Base-by-base conservation (phyloP, 2,329 filamentous ascomycete genomes). In the Blumeriella jaapii region DNA sequence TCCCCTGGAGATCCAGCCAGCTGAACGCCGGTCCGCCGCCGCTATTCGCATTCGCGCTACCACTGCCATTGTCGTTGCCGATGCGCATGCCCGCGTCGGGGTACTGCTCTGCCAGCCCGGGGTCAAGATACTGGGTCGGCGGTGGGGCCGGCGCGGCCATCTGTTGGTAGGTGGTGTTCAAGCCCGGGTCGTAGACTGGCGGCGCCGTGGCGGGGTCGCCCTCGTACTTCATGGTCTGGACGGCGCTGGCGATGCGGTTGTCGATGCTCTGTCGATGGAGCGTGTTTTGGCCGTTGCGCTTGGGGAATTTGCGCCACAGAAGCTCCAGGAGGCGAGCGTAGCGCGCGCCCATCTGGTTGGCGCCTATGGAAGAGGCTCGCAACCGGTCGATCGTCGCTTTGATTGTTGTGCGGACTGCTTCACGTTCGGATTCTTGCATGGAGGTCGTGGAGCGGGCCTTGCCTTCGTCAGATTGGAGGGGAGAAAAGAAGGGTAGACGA, bases 271-370 rank as follows among this genome's bases (percentile, higher is more conserved):
- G 27, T 4, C 18, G 39, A 20, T 34, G 31, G 2, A 22, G n/a
- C n/a, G 17, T 18, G 11, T 29, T 25, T 15, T 30, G 28, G 23
- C 22, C n/a, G 9, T 19, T 31, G 10, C 34, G 37, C 34, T 45
- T 49, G 0, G 50, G 50, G 4, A 44, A 36, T 40, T 54, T 67
- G 18, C 69, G 61, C 74, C 74, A 78, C 2, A 79, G 55, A 11
- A 77, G 60, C 27, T 72, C 67, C 0, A 79, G 59, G 1, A 77
- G 66, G 12, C 69, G 63, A 3, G 74, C 69, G 45, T 78, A 79
- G 10, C 74, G 65, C 12, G 69, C 66, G 1, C 73, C 74, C 13
- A 77, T 67, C 41, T 75, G 69, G 31, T 77, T 71, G 1, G 65
- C 59, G 7, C 69, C 71, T 3, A 64, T 61, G 5, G 70, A 74